Evolutionary conservation across 2,329 filamentous ascomycete genomes (phyloP), one percentile per base, ranked within the genome.

Genomic region (Hansfordia pulvinata): DNA sequence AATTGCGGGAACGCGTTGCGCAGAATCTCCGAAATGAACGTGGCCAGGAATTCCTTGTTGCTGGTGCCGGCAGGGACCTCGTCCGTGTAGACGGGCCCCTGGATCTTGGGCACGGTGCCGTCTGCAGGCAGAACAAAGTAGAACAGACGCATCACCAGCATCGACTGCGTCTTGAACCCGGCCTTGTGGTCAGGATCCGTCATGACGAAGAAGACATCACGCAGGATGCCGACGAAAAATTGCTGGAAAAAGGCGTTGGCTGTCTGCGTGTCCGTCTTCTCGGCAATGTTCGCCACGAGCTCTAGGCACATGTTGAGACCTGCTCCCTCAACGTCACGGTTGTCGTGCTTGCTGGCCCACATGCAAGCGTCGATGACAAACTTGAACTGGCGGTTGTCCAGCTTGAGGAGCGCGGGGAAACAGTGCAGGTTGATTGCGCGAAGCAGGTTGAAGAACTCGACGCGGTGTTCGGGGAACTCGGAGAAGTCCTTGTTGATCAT

Each of bases 401-500:
- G 74, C 55, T 93, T 92, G 38, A 98, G 67, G 13, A 98, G 69
- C 1, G 90, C 74, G 25, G 84, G 84, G 75, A 98, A 98, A 56
- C 90, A 98, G 52, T 93, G 84, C 25, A 96, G 61, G 54, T 98
- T 98, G 58, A 98, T 96, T 10, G 88, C 83, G 40, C 92, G 73
- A 19, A 98, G 68, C 14, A 98, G 71, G 55, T 93, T 94, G 69
- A 98, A 98, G 56, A 98, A 98, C 53, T 96, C 88, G n/a, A 98
- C 90, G 31, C 92, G 80, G 50, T 98, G 90, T 53, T 98, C 90
- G 0, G 90, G 90, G 53, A 93, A 98, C 50, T 98, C 90, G 24
- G 92, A 94, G 56, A 98, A 98, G 55, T 98, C 90, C 60, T 98
- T 98, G 71, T 96, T 98, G 60, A 98, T 98, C 90, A 98, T 98